A percentile compares a stretch with the other conserved stretches of the same genome.
Evolutionary conservation across 73 alveolate species (phyloP).

Genomic region (Symbiodinium pilosum): DNA sequence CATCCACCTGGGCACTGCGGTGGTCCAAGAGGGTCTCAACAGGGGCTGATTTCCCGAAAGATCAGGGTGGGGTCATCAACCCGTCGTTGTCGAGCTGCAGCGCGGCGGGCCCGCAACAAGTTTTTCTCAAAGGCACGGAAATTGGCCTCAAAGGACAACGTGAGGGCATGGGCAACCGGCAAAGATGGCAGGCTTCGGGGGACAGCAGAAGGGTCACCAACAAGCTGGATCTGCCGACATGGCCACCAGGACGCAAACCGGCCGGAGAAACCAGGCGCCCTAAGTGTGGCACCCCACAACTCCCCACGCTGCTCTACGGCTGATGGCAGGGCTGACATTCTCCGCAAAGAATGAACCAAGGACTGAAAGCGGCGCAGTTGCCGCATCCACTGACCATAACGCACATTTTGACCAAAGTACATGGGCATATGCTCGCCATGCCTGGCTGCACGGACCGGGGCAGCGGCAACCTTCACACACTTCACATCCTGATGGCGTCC

Average conservation of each 20-base stretch:
- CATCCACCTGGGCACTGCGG: neutral
- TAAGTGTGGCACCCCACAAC: neutral
- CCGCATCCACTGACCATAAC: neutral
- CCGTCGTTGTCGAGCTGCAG: neutral
- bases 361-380: constrained; percentile 10
- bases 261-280: neutral
- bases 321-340: neutral
- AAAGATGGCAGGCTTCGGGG: neutral
- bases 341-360: neutral
- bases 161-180: neutral
- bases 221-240: neutral
- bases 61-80: neutral
- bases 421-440: neutral
- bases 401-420: neutral
- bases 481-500: neutral
- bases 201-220: neutral
- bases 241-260: neutral
- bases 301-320: neutral
- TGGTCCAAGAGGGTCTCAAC: neutral
- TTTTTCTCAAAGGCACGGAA: neutral
- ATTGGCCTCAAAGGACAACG: neutral
- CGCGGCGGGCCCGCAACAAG: neutral
- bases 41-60: neutral
- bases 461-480: neutral
- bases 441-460: neutral